A percentile compares a stretch with the other conserved stretches of the same genome.
phyloP scores from a whole-genome alignment of 1,284 basidiomycete genomes.

The Leccinum fuscescens region DNA sequence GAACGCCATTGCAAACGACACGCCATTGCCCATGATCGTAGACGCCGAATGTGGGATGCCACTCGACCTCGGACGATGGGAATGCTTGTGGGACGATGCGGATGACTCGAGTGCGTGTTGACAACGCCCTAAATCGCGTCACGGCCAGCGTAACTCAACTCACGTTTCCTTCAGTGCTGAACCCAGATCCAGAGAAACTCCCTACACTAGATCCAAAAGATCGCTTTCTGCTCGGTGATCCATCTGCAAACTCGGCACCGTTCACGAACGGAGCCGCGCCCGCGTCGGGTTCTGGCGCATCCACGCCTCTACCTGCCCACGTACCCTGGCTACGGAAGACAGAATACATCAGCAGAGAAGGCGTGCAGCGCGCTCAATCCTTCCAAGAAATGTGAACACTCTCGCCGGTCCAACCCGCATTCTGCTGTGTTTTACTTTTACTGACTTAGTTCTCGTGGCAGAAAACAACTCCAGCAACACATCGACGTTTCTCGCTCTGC shows the following conservation, averaged over 20 bases:
- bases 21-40: constrained; percentile 87
- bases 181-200: constrained; percentile 60
- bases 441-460: constrained; percentile 20
- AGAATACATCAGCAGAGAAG: constrained; percentile 77
- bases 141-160: neutral
- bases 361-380: constrained; percentile 44
- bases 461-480: constrained; percentile 51
- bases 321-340: constrained; percentile 90
- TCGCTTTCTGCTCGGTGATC: constrained; percentile 63
- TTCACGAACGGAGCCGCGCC: constrained; percentile 43
- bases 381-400: constrained; percentile 57
- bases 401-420: neutral
- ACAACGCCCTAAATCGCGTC: neutral
- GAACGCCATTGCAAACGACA: constrained; percentile 74
- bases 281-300: constrained; percentile 33
- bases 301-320: constrained; percentile 52
- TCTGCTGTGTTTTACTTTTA: neutral
- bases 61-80: constrained; percentile 79
- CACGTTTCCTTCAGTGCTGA: constrained; percentile 47
- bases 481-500: constrained; percentile 79
- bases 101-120: constrained; percentile 60
- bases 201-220: constrained; percentile 73
- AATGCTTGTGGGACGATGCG: constrained; percentile 76
- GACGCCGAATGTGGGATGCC: constrained; percentile 96
- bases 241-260: constrained; percentile 43